phyloP scores from a whole-genome alignment of 179 eudicot species.

The Actinidia arguta region DNA sequence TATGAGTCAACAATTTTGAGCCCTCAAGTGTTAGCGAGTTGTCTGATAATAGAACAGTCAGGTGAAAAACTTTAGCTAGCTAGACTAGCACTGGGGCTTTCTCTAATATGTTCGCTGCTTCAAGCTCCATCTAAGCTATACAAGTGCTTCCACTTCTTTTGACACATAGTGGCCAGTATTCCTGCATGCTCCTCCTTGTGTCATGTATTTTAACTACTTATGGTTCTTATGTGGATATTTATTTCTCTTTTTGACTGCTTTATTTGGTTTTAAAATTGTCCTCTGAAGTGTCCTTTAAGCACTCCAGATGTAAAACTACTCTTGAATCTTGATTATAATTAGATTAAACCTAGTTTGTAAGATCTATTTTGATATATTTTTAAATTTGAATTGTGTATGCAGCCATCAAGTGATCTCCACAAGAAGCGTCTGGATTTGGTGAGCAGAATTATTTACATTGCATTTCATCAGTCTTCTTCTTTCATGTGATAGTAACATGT shows the following conservation, averaged over 20 bases:
- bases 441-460: conserved; percentile 26
- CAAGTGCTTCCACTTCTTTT: not conserved
- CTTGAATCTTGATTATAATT: not conserved
- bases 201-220: not conserved
- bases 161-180: not conserved
- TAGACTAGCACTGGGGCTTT: not conserved
- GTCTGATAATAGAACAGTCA: not conserved
- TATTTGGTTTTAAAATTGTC: not conserved
- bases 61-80: not conserved
- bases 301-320: not conserved
- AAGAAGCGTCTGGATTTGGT: conserved; percentile 85
- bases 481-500: not conserved
- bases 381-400: conserved; percentile 41
- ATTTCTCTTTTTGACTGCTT: conserved; percentile 1
- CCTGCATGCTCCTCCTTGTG: not conserved
- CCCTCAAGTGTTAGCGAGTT: not conserved
- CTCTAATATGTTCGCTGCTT: not conserved
- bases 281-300: not conserved
- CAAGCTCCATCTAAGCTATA: not conserved
- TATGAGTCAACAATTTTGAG: not conserved
- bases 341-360: not conserved
- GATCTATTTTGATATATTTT: not conserved
- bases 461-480: conserved; percentile 5
- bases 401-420: conserved; percentile 80
- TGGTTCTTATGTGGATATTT: not conserved